Evolutionary conservation across 1,284 basidiomycete genomes (phyloP).

Genomic region (Ustilago esculenta): DNA sequence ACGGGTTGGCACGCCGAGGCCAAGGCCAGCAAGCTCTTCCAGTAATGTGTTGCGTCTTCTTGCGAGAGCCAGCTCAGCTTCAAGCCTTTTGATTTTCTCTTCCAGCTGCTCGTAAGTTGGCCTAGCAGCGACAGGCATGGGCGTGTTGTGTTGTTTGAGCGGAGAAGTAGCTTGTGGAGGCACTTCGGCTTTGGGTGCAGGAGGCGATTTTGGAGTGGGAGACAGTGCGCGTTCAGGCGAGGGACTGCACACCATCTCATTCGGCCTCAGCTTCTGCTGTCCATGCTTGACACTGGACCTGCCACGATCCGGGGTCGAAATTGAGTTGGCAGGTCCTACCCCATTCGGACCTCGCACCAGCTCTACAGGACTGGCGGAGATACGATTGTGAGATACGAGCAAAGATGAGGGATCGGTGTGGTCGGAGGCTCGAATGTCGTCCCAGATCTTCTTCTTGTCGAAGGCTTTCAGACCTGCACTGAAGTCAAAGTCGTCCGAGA

Average conservation of each 20-base stretch:
- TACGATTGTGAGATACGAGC: conserved; percentile 46
- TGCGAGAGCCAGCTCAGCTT: conserved; percentile 41
- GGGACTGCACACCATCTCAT: conserved; percentile 44
- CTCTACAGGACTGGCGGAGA: conserved; percentile 12
- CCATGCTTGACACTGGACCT: conserved; percentile 29
- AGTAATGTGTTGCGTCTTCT: conserved; percentile 31
- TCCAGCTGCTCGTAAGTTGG: conserved; percentile 43
- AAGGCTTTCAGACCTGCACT: conserved; percentile 41
- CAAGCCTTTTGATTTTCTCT: conserved; percentile 29
- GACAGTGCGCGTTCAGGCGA: conserved; percentile 25
- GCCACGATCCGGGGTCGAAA: conserved; percentile 31
- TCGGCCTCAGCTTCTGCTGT: conserved; percentile 39
- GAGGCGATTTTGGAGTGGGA: conserved; percentile 5
- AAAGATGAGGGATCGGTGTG: conserved; percentile 37
- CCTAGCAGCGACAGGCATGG: conserved; percentile 6
- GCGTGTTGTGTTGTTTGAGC: background rate
- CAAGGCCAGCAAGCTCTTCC: conserved; percentile 41
- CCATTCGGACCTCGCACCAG: conserved; percentile 41
- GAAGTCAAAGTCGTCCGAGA: conserved; percentile 43
- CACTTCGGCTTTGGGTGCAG: background rate
- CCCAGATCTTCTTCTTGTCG: conserved; percentile 51
- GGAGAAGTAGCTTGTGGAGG: background rate
- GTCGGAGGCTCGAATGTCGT: conserved; percentile 46
- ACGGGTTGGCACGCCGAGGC: conserved; percentile 22
- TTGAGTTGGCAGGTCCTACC: conserved; percentile 39